Evolutionary conservation across 495 filamentous ascomycete genomes (phyloP), one percentile per base, ranked within the genome.

Genomic region (Aspergillus conjunctus): DNA sequence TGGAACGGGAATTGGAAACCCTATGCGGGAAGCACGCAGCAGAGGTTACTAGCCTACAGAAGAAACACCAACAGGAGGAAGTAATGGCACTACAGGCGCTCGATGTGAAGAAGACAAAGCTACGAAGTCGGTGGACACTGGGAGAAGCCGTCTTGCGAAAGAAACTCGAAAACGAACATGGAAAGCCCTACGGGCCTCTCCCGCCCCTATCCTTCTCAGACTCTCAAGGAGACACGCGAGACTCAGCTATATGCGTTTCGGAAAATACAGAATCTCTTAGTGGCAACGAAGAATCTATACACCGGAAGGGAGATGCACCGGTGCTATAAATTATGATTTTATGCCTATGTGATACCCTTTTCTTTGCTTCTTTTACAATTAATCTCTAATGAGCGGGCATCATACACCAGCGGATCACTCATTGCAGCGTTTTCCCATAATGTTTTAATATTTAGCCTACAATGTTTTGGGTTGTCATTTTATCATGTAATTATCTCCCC

Each of bases 91-190:
- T 75, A 7, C 72, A 73, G 14, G 70, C 77, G 0, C 80, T 91
- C 55, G 67, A 72, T 3, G 72, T 75, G 43, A 81, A 85, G 61
- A 83, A 80, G 71, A 69, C 62, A 2, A 75, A 71, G 50, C 66
- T 92, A 8, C 68, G 73, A 21, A 69, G 68, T 44, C 73, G 87
- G 45, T 92, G 90, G 90, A 69, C 73, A 54, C 61, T 92, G n/a
- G 81, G 82, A 58, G 83, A 80, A 59, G 86, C 87, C 60, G 81
- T 92, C 22, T 59, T 87, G 64, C 78, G 87, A 20, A 81, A 78
- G 58, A 81, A 83, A 66, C 65, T 90, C 32, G 87, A 89, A 70
- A 64, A 67, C 15, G 66, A 75, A 62, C 71, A 77, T 52, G 81
- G 76, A 4, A 62, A 78, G 43, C 65, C 58, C 50, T 90, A 83